Evolutionary conservation across 2,329 filamentous ascomycete species (phyloP).

Genomic region (Malbranchea cinnamomea): DNA sequence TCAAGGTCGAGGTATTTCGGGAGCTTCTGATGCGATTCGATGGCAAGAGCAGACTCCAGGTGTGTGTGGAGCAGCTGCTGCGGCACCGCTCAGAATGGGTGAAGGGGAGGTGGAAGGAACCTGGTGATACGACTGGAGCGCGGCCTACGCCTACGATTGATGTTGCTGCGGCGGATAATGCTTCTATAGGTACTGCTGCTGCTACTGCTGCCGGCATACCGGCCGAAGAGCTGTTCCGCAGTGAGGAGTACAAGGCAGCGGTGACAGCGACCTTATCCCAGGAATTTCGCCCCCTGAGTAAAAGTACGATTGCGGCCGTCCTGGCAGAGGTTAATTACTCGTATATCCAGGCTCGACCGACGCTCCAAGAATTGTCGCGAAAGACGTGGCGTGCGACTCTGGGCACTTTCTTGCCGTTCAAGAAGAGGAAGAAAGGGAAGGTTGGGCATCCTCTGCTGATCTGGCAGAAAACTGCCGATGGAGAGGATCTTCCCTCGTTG

Average conservation of each 20-base stretch:
- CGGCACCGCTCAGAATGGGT: conserved; percentile 33
- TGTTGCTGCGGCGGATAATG: conserved; percentile 1
- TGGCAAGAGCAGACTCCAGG: conserved; percentile 30
- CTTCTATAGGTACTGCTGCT: conserved; percentile 3
- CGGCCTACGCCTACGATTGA: background rate
- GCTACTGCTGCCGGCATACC: conserved; percentile 16
- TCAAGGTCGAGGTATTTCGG: conserved; percentile 33
- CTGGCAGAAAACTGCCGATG: conserved; percentile 23
- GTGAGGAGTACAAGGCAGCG: conserved; percentile 27
- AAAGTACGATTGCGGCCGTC: conserved; percentile 31
- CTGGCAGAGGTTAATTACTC: conserved; percentile 34
- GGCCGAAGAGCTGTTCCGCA: conserved; percentile 29
- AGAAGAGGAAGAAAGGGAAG: conserved; percentile 24
- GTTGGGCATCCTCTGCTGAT: conserved; percentile 24
- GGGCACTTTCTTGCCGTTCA: conserved; percentile 28
- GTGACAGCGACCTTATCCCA: conserved; percentile 24
- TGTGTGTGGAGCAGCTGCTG: conserved; percentile 33
- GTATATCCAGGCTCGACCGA: conserved; percentile 29
- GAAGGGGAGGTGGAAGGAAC: conserved; percentile 30
- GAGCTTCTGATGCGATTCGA: conserved; percentile 33
- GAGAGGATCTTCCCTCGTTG: conserved; percentile 19
- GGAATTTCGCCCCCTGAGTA: conserved; percentile 30
- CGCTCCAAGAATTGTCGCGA: conserved; percentile 26
- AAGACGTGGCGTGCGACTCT: conserved; percentile 32
- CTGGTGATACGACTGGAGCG: conserved; percentile 11